Evolutionary conservation across 2,329 filamentous ascomycete genomes (phyloP).

Genomic region (Fonsecaea multimorphosa): DNA sequence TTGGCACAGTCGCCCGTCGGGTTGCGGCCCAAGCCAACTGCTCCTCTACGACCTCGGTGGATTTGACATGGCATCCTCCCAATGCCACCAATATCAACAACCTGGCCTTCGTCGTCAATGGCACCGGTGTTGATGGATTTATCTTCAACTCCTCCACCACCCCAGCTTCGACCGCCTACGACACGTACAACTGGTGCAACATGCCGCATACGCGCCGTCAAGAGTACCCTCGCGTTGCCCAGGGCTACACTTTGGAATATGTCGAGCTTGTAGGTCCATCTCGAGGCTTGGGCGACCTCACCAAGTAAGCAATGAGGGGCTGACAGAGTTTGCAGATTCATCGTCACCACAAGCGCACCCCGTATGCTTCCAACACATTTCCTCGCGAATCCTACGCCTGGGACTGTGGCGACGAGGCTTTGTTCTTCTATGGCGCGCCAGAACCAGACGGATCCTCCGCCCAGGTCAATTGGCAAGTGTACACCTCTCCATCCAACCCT

Average conservation of each 20-base stretch:
- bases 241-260: slow-evolving; percentile 71
- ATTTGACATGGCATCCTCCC: slow-evolving; percentile 66
- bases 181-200: slow-evolving; percentile 80
- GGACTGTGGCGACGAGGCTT: slow-evolving; percentile 72
- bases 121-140: slow-evolving; percentile 72
- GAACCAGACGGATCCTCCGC: slow-evolving; percentile 55
- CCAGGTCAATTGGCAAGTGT: slow-evolving; percentile 69
- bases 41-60: slow-evolving; percentile 37
- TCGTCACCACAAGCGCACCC: slow-evolving; percentile 83
- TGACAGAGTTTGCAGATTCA: slow-evolving; percentile 63
- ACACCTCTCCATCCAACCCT: slow-evolving; percentile 68
- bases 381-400: slow-evolving; percentile 74
- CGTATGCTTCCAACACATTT: slow-evolving; percentile 78
- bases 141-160: slow-evolving; percentile 71
- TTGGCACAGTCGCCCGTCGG: slow-evolving; percentile 12
- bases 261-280: slow-evolving; percentile 68
- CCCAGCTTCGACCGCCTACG: slow-evolving; percentile 61
- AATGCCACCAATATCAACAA: slow-evolving; percentile 65
- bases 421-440: slow-evolving; percentile 72
- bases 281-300: not conserved
- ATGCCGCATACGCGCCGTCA: slow-evolving; percentile 78
- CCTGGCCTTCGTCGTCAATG: slow-evolving; percentile 62
- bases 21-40: slow-evolving; percentile 19
- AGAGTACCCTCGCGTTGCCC: slow-evolving; percentile 65
- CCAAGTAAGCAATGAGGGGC: not conserved